Conservation (phyloP, 495 filamentous ascomycete genomes). For the Bacidia rubella region DNA sequence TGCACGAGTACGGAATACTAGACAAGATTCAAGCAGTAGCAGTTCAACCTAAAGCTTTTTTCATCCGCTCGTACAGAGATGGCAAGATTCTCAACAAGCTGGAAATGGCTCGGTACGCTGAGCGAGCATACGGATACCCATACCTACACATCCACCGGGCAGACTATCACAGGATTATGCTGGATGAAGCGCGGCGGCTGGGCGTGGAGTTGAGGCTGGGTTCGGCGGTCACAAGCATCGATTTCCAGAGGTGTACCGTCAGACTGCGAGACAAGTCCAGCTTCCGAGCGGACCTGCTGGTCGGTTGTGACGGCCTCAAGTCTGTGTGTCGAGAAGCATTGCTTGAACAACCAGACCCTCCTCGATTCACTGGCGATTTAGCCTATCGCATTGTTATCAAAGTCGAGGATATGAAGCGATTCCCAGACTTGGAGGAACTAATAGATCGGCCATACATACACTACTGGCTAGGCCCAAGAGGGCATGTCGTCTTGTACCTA, state of each 20-base stretch:
- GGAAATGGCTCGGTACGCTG: conserved; percentile 17
- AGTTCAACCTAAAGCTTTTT: conserved; percentile 38
- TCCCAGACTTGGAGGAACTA: conserved; percentile 27
- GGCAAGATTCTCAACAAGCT: conserved; percentile 40
- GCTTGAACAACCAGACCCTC: conserved; percentile 28
- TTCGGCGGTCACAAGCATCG: conserved; percentile 30
- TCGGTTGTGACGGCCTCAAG: conserved; percentile 46
- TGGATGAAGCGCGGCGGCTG: conserved; percentile 36
- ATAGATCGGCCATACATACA: conserved; percentile 18
- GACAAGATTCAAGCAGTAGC: conserved; percentile 32
- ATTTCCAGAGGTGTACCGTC: conserved; percentile 29
- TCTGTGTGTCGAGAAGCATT: conserved; percentile 32
- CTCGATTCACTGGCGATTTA: conserved; percentile 43
- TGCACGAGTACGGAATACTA: conserved; percentile 38
- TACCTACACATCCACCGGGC: conserved; percentile 40
- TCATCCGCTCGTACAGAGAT: conserved; percentile 46
- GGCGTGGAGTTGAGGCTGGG: conserved; percentile 37
- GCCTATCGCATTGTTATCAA: conserved; percentile 47
- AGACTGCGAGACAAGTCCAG: conserved; percentile 22
- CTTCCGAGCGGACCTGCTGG: conserved; percentile 35
- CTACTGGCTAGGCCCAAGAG: conserved; percentile 33
- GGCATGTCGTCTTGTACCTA: conserved; percentile 45
- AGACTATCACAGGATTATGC: conserved; percentile 40
- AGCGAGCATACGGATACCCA: conserved; percentile 29
- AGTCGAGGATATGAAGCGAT: conserved; percentile 33